Conservation (phyloP, 129 eudicot genomes). For the Cynara cardunculus region DNA sequence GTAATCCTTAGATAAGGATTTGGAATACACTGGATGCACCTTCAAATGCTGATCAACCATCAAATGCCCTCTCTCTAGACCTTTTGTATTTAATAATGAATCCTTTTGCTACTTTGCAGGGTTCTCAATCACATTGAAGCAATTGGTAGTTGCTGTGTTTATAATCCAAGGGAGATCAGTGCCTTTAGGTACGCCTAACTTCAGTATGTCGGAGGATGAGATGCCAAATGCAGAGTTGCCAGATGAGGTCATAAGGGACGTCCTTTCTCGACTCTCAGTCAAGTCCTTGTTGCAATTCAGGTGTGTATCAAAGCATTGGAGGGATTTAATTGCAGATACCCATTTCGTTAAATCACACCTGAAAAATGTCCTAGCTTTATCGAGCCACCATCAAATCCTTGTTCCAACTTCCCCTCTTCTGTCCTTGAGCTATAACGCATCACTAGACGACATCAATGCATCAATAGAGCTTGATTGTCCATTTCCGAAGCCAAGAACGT, state of each 20-base stretch:
- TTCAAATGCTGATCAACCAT: too few species aligned
- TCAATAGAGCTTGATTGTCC: conserved; percentile 18
- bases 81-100: background rate
- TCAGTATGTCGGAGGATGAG: conserved; percentile 24
- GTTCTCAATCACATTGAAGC: conserved; percentile 24
- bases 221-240: conserved; percentile 18
- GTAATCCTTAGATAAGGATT: background rate
- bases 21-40: background rate
- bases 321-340: conserved; percentile 18
- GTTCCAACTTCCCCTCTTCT: conserved; percentile 28
- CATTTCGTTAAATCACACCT: conserved; percentile 28
- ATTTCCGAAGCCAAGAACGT: conserved; percentile 8
- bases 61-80: background rate
- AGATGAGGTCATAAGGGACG: conserved; percentile 27
- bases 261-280: conserved; percentile 39
- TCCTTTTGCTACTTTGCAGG: conserved; percentile 14
- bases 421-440: conserved; percentile 25
- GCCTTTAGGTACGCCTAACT: background rate
- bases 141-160: background rate
- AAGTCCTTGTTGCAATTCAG: conserved; percentile 35
- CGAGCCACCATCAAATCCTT: conserved; percentile 27
- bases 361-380: conserved; percentile 10
- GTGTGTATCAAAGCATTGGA: conserved; percentile 38
- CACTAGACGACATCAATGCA: conserved; percentile 4
- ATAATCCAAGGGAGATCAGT: conserved; percentile 1